phyloP scores from a whole-genome alignment of 495 filamentous ascomycete species.

The Cenococcum geophilum region DNA sequence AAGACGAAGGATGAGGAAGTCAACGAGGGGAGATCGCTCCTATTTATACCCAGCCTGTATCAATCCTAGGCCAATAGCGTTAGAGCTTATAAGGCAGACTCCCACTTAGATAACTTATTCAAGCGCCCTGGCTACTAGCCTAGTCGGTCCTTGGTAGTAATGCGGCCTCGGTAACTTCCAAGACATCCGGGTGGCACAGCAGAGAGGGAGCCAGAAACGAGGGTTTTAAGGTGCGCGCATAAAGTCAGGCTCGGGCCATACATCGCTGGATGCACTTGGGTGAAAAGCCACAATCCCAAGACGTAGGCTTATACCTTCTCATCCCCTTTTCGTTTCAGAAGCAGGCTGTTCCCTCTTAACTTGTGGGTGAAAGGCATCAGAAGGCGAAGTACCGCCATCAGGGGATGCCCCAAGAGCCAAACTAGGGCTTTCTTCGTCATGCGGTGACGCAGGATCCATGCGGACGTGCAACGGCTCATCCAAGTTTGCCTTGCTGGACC shows the following conservation, averaged over 20 bases:
- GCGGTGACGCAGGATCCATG: neutral
- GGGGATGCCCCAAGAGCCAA: neutral
- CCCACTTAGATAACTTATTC: too few relatives aligned
- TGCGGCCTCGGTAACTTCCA: neutral
- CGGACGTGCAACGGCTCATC: neutral
- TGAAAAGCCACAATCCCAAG: neutral
- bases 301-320: neutral
- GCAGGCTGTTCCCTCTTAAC: neutral
- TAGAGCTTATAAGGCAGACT: too few relatives aligned
- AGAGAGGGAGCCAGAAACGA: neutral
- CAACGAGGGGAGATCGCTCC: too few relatives aligned
- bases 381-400: neutral
- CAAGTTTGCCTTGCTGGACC: neutral
- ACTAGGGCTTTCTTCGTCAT: neutral
- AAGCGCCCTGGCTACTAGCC: too few relatives aligned
- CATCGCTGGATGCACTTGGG: neutral
- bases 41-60: too few relatives aligned
- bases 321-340: neutral
- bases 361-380: neutral
- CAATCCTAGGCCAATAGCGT: too few relatives aligned
- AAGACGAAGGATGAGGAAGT: too few relatives aligned
- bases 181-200: neutral
- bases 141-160: too few relatives aligned
- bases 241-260: neutral
- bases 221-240: neutral